phyloP scores from a whole-genome alignment of 176 grass and related monocot species.

The Thalia dealbata region DNA sequence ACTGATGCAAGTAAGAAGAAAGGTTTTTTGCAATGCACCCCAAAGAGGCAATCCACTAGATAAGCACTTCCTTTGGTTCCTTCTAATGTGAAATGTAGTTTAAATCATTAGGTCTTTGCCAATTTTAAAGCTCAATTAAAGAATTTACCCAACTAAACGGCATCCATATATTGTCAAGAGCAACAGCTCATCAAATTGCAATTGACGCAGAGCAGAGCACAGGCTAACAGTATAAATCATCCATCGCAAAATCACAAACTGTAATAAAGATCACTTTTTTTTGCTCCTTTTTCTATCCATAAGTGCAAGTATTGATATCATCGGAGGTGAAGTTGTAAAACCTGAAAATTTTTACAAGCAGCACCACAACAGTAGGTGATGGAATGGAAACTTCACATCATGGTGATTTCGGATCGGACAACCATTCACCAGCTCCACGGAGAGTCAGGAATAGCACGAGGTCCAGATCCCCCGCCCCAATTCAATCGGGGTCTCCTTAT shows the following conservation, averaged over 20 bases:
- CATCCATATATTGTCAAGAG: not conserved
- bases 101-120: not conserved
- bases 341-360: constrained; percentile 10
- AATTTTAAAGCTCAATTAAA: not conserved
- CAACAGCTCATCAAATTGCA: not conserved
- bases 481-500: not conserved
- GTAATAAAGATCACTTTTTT: not conserved
- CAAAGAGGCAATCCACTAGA: not conserved
- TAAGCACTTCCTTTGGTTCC: not conserved
- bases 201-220: not conserved
- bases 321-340: not conserved
- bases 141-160: not conserved
- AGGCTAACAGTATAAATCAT: not conserved
- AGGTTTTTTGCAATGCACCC: not conserved
- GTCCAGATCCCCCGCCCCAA: not conserved
- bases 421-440: not conserved
- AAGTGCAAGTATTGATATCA: not conserved
- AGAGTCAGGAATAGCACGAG: not conserved
- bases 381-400: not conserved
- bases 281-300: not conserved
- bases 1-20: not conserved
- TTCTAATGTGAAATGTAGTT: not conserved
- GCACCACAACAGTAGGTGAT: not conserved
- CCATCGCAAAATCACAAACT: not conserved
- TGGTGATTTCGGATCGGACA: not conserved